phyloP scores from a whole-genome alignment of 2,329 filamentous ascomycete genomes.

The Cladosporium sp. region DNA sequence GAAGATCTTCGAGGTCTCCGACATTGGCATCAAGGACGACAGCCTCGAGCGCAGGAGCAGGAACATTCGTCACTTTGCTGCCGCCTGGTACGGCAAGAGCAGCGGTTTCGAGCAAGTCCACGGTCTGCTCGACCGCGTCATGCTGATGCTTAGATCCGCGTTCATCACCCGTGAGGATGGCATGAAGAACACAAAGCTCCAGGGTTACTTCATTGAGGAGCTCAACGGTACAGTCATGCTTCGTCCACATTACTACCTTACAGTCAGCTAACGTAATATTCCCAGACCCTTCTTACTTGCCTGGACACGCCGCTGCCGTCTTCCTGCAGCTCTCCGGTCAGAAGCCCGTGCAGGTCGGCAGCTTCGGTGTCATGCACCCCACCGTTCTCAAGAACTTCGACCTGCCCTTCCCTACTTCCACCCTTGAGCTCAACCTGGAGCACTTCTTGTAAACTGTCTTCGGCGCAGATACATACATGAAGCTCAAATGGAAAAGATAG shows the following conservation, averaged over 20 bases:
- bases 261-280: background rate
- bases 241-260: no score
- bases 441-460: conserved; percentile 89
- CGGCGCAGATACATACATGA: conserved; percentile 75
- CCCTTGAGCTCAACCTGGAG: conserved; percentile 91
- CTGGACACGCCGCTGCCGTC: conserved; percentile 82
- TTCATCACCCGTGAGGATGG: conserved; percentile 77
- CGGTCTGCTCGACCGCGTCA: conserved; percentile 83
- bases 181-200: conserved; percentile 48
- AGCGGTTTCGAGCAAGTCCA: conserved; percentile 96
- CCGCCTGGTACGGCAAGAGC: conserved; percentile 89
- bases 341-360: conserved; percentile 73
- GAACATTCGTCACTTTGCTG: conserved; percentile 95
- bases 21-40: conserved; percentile 88
- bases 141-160: conserved; percentile 83
- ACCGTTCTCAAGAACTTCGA: conserved; percentile 92
- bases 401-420: conserved; percentile 88
- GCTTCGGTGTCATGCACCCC: conserved; percentile 92
- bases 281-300: conserved; percentile 79
- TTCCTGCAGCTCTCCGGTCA: conserved; percentile 66
- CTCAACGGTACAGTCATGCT: conserved; percentile 58
- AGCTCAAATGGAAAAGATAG: conserved; percentile 51
- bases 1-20: conserved; percentile 86
- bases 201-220: conserved; percentile 87
- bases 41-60: conserved; percentile 76